Evolutionary conservation across 768 basidiomycete genomes (phyloP), one percentile per base, ranked within the genome.

Genomic region (Mycena galericulata): DNA sequence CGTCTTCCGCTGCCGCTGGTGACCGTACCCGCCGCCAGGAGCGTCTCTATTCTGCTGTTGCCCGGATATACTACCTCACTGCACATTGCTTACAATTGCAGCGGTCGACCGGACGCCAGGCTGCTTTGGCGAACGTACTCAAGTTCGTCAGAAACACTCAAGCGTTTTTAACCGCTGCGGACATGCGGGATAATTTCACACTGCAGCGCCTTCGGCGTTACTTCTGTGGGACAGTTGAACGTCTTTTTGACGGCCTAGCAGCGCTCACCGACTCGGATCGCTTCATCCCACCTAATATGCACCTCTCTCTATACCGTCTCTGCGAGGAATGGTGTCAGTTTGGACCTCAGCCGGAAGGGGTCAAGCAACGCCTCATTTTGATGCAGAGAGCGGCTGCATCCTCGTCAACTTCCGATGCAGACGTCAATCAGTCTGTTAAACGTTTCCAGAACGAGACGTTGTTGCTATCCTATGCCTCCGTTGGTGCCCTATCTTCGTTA

Each of bases 281-380:
- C 6, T 94, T 94, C 75, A 88, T 93, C 57, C 90, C 92, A 2
- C 82, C 86, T 6, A 88, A 92, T 64, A 90, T 90, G 82, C 89
- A 95, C 74, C 85, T 96, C 9, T 86, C 91, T 3, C 79, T 97
- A 34, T 97, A 94, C 79, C 89, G 91, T 36, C 82, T 95, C 41
- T 96, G 95, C 72, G 95, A 97, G 78, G 95, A 96, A 73, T 98
- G 96, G 96, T 97, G 96, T 77, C 90, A 94, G 74, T 83, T 92
- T 50, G 96, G 94, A 7, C 86, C 89, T 32, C 90, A 93, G 72
- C 85, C 89, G 1, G 93, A 95, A 68, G 79, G 82, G n/a, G 86
- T 88, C 41, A 92, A 89, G 76, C 92, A 90, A 60, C 86, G 93
- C 53, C 80, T 91, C 46, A 84, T 88, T 27, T 74, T 86, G 62